Evolutionary conservation across 306 rosid species (phyloP), one percentile per base, ranked within the genome.

Genomic region (Oxytropis ochrocephala): DNA sequence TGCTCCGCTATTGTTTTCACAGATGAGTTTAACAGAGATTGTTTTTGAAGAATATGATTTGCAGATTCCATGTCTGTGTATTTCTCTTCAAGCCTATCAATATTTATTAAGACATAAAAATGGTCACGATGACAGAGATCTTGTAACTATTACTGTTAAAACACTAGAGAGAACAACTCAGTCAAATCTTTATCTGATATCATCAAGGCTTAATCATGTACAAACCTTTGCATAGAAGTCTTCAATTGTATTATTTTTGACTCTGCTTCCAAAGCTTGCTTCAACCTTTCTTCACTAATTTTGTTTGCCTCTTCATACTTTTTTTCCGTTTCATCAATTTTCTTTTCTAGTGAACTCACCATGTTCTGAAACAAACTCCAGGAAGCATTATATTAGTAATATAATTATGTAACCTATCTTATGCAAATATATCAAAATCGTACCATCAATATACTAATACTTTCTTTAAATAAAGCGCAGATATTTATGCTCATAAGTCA

Each of bases 201-300:
- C 62, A 64, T 48, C 24, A 16, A 71, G 75, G 69, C 64, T 64
- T 65, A 50, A 60, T 55, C 67, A 76, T 56, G 53, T 58, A 55
- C n/a, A 64, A 81, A 91, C 99, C 96, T 95, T 78, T 95, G 95
- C 96, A 95, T 95, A 16, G 88, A 75, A 48, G 97, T 89, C 95
- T 91, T 95, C 75, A 95, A 73, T 83, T 87, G 87, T 79, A 89
- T 83, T 64, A 95, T 89, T 83, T 91, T 89, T 14, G 97, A 75
- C 81, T 95, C 99, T 54, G 99, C 97, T 41, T 95, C 99, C 79
- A 85, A 75, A 33, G 99, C 92, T 83, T 91, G 96, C 84, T 89
- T 91, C 87, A 86, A 83, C 85, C 97, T 85, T 77, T 95, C 99
- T 81, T 91, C 96, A 57, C 99, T 89, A 70, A 85, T 75, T 78